phyloP scores from a whole-genome alignment of 148 eudicot species.

The Vaccinium myrtillus region DNA sequence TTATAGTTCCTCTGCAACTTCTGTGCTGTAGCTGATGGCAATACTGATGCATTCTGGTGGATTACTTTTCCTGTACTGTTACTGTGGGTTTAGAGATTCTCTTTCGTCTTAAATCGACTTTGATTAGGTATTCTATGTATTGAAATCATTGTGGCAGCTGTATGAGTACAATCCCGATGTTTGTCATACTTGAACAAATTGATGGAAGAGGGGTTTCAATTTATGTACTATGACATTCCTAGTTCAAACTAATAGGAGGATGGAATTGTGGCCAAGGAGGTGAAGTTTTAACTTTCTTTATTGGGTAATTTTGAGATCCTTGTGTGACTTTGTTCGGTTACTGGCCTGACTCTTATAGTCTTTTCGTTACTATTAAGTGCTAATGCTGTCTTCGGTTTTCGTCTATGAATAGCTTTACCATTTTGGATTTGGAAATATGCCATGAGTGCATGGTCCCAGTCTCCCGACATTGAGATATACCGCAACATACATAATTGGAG shows the following conservation, averaged over 20 bases:
- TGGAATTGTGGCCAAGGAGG: not conserved
- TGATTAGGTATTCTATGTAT: not conserved
- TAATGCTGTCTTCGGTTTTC: too few relatives aligned
- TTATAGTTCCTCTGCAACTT: not conserved
- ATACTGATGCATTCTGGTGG: not conserved
- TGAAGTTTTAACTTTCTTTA: not conserved
- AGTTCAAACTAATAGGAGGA: not conserved
- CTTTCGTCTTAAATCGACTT: not conserved
- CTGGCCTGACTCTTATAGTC: not conserved
- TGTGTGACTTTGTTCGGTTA: not conserved
- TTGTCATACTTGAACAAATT: not conserved
- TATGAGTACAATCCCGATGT: not conserved
- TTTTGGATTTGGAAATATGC: not conserved
- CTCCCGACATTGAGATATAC: not conserved
- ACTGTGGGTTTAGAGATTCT: conserved; percentile 2
- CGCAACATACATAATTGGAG: not conserved
- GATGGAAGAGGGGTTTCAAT: not conserved
- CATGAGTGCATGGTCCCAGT: not conserved
- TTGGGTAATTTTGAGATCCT: not conserved
- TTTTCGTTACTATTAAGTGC: not conserved
- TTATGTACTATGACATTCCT: not conserved
- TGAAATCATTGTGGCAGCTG: not conserved
- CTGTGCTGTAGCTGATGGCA: not conserved
- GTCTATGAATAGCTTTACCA: not conserved
- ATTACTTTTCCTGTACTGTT: not conserved